Percentiles rank a stretch among this genome's conserved stretches.
Conservation (phyloP, 352 stramenopile species). For the Nothophytophthora sp. region DNA sequence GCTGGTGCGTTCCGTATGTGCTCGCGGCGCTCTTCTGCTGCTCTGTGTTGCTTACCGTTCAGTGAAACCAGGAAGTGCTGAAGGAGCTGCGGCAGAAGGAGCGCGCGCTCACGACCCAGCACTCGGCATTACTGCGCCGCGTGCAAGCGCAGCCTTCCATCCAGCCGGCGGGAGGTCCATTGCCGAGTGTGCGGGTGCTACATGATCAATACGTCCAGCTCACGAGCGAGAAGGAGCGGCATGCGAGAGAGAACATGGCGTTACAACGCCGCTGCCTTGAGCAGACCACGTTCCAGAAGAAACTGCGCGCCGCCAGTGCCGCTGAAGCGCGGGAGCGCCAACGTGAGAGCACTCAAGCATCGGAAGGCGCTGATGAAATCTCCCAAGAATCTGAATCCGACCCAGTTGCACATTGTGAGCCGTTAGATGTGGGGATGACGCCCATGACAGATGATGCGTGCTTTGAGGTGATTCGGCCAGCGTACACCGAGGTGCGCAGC, state of each 20-base stretch:
- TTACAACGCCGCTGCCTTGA: conserved; percentile 20
- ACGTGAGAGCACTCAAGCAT: not conserved
- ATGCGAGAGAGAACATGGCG: conserved; percentile 28
- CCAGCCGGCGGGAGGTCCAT: conserved; percentile 5
- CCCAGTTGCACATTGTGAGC: not conserved
- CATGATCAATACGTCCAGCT: conserved; percentile 28
- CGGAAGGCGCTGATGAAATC: not conserved
- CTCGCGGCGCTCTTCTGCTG: too few relatives aligned
- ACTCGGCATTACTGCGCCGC: conserved; percentile 23
- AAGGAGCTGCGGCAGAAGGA: conserved; percentile 33
- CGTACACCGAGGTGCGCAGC: conserved; percentile 22
- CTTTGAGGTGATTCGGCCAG: conserved; percentile 37
- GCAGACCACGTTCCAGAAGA: conserved; percentile 35
- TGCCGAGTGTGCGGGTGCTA: not conserved
- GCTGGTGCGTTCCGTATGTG: too few relatives aligned
- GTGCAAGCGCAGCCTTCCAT: conserved; percentile 8
- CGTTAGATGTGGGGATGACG: conserved; percentile 14
- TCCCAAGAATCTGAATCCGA: conserved; percentile 5
- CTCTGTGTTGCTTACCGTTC: not conserved
- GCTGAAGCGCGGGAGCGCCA: conserved; percentile 10
- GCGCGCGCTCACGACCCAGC: conserved; percentile 24
- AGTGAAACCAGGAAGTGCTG: conserved; percentile 32
- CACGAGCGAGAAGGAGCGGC: conserved; percentile 26
- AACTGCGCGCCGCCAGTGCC: conserved; percentile 8
- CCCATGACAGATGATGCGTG: conserved; percentile 25